These are phyloP conservation scores for Cronartium ribicola DNA, from an alignment of 1,284 basidiomycete genomes.

Conservation along the genomic window DNA sequence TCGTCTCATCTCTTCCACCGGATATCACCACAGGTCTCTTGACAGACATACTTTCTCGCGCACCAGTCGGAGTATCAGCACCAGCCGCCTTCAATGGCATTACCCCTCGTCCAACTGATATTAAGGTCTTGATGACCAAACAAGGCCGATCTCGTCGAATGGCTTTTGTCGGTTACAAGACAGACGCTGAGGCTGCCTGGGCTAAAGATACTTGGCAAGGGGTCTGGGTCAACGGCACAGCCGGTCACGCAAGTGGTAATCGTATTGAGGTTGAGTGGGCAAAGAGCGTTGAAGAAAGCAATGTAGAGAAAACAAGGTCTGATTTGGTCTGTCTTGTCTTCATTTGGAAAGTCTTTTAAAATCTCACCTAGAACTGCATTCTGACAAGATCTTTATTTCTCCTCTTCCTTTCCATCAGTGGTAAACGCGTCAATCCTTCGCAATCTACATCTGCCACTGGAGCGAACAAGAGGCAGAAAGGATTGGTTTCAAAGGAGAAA, in stretches of 20 bases:
- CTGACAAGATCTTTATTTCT: not conserved
- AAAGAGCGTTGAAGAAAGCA: conserved; percentile 17
- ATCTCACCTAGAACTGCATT: not conserved
- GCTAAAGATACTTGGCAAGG: conserved; percentile 81
- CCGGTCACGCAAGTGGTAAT: conserved; percentile 68
- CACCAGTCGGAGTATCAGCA: conserved; percentile 59
- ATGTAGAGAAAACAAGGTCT: not conserved
- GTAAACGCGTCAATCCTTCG: not conserved
- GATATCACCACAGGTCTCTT: conserved; percentile 67
- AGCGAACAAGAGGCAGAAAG: conserved; percentile 1
- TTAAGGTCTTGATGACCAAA: conserved; percentile 72
- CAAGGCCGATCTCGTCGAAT: conserved; percentile 78
- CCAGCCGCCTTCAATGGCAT: conserved; percentile 47
- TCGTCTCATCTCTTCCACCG: conserved; percentile 80
- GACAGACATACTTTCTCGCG: conserved; percentile 53
- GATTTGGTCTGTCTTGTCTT: not conserved
- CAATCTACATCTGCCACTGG: not conserved
- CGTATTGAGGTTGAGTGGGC: conserved; percentile 57
- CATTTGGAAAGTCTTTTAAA: not conserved
- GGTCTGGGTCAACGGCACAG: conserved; percentile 62
- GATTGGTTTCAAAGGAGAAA: not conserved
- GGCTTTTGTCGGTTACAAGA: conserved; percentile 87
- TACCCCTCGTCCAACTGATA: conserved; percentile 66
- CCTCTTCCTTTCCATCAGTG: not conserved
- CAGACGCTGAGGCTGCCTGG: conserved; percentile 67